phyloP scores from a whole-genome alignment of 1,284 basidiomycete species.

The Ganoderma meredithae region DNA sequence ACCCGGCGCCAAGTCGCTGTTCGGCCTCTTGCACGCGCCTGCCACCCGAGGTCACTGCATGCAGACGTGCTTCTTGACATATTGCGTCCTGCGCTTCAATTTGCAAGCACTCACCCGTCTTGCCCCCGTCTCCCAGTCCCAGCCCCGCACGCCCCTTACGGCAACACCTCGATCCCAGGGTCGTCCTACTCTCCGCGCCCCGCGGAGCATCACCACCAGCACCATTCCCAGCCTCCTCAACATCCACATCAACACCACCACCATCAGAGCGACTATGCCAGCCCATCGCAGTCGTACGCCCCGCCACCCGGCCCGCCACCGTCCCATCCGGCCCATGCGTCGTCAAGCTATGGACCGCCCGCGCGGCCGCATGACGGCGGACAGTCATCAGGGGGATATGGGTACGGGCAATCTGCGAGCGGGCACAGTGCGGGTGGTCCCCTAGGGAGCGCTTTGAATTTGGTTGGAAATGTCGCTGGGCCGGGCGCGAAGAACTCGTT shows the following conservation, averaged over 20 bases:
- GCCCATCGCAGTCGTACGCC: conserved; percentile 7
- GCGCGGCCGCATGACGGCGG: background rate
- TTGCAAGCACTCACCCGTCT: background rate
- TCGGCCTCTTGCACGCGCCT: background rate
- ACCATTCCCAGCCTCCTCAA: background rate
- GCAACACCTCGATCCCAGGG: conserved; percentile 23
- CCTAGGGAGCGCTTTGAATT: conserved; percentile 30
- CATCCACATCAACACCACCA: background rate
- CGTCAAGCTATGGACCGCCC: conserved; percentile 5
- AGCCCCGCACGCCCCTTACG: conserved; percentile 26
- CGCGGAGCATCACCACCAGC: conserved; percentile 12
- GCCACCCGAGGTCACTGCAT: background rate
- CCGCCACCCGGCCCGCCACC: conserved; percentile 20
- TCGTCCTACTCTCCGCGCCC: conserved; percentile 20
- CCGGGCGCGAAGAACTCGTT: conserved; percentile 31
- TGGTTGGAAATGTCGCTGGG: conserved; percentile 32
- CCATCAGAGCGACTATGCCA: background rate
- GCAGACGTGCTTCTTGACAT: background rate
- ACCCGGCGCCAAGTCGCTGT: background rate
- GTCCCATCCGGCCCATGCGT: conserved; percentile 19
- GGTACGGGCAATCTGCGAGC: background rate
- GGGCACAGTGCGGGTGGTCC: conserved; percentile 25
- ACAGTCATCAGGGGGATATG: background rate
- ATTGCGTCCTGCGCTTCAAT: conserved; percentile 2
- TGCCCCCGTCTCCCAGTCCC: conserved; percentile 4